Conservation (phyloP, 1,284 basidiomycete species). For the Blastosporella zonata region DNA sequence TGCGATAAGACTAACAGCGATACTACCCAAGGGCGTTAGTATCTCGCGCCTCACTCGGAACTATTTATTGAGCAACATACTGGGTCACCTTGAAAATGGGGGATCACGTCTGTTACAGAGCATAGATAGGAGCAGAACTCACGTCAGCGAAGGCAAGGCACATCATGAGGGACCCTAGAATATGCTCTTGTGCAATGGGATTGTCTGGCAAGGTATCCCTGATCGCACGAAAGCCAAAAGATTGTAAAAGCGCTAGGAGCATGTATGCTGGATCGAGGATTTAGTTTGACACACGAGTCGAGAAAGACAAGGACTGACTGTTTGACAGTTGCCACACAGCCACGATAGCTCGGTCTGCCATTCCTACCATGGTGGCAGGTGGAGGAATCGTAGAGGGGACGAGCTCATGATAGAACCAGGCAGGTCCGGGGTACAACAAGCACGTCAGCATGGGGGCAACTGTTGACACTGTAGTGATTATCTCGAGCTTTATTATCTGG, state of each 20-base stretch:
- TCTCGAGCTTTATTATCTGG: background rate
- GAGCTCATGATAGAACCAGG: slow-evolving; percentile 71
- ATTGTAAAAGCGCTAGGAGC: slow-evolving; percentile 63
- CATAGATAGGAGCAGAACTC: slow-evolving; percentile 27
- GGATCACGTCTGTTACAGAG: background rate
- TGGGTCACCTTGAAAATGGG: slow-evolving; percentile 37
- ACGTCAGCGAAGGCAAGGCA: slow-evolving; percentile 75
- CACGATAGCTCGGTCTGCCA: slow-evolving; percentile 59
- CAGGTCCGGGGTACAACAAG: slow-evolving; percentile 60
- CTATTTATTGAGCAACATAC: slow-evolving; percentile 39
- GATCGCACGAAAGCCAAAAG: slow-evolving; percentile 68
- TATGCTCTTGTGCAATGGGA: slow-evolving; percentile 64
- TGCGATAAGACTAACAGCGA: slow-evolving; percentile 51
- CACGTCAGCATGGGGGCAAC: slow-evolving; percentile 56
- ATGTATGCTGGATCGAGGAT: slow-evolving; percentile 55
- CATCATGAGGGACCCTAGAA: slow-evolving; percentile 60
- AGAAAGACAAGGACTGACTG: slow-evolving; percentile 39
- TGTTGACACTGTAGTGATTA: slow-evolving; percentile 47
- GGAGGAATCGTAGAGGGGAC: slow-evolving; percentile 45
- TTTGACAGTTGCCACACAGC: slow-evolving; percentile 72
- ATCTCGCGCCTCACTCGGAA: background rate
- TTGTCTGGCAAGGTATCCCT: slow-evolving; percentile 59
- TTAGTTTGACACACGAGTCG: background rate
- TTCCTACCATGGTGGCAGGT: slow-evolving; percentile 25
- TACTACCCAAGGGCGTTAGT: slow-evolving; percentile 35